Evolutionary conservation across 768 basidiomycete genomes (phyloP).

Genomic region (Leccinum variicolor): DNA sequence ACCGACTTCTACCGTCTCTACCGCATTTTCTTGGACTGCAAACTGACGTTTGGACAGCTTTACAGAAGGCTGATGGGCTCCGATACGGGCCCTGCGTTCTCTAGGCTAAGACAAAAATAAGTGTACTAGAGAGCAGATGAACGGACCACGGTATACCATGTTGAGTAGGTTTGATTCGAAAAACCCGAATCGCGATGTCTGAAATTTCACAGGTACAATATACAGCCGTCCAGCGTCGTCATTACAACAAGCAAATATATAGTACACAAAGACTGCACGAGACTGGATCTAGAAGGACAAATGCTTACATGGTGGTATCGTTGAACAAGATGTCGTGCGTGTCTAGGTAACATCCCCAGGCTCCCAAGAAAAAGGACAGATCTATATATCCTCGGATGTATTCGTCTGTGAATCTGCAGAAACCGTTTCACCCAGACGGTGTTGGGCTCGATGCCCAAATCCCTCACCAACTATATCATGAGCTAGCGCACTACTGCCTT

Average conservation of each 20-base stretch:
- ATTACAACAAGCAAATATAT: neutral
- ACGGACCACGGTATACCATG: conserved; percentile 19
- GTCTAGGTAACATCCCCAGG: neutral
- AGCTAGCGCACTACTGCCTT: conserved; percentile 11
- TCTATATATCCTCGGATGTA: conserved; percentile 1
- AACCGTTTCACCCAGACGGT: conserved; percentile 6
- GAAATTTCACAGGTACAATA: neutral
- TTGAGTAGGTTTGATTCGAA: neutral
- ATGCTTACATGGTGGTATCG: neutral
- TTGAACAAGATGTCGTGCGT: neutral
- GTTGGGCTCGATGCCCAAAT: neutral
- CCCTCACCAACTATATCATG: conserved; percentile 3
- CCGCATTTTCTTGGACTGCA: conserved; percentile 46
- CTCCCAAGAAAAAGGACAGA: neutral
- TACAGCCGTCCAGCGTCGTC: neutral
- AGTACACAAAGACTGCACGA: neutral
- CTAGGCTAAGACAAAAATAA: conserved; percentile 28
- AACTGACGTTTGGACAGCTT: conserved; percentile 47
- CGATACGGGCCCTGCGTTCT: conserved; percentile 39
- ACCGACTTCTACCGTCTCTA: conserved; percentile 48
- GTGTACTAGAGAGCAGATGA: neutral
- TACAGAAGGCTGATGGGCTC: conserved; percentile 51
- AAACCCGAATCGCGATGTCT: neutral
- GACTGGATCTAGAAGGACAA: neutral
- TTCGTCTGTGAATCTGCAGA: conserved; percentile 6